Conservation (phyloP, 805 yeast genomes). For the Debaryomyces prosopidis region DNA sequence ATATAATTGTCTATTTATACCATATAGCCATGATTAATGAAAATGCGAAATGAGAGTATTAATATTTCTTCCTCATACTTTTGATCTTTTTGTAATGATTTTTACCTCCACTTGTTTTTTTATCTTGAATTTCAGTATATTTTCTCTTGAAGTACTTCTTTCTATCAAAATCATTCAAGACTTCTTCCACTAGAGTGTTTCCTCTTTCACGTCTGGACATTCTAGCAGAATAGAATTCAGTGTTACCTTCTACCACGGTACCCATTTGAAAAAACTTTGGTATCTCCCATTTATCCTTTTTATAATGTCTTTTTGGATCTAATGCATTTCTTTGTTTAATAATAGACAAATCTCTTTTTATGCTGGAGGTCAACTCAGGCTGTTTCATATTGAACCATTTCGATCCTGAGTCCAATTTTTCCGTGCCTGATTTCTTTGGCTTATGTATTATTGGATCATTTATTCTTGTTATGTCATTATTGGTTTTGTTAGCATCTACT, state of each 20-base stretch:
- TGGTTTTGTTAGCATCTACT: constrained; percentile 7
- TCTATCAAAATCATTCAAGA: constrained; percentile 70
- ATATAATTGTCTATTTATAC: neutral
- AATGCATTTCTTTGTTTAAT: constrained; percentile 85
- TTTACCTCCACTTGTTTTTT: constrained; percentile 63
- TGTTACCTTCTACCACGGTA: constrained; percentile 77
- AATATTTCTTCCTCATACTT: constrained; percentile 57
- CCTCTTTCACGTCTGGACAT: constrained; percentile 73
- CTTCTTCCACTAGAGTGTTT: constrained; percentile 75
- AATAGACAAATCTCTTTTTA: constrained; percentile 75
- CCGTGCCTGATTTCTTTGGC: constrained; percentile 14
- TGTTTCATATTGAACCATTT: constrained; percentile 84
- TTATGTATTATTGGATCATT: constrained; percentile 45
- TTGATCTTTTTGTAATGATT: constrained; percentile 63
- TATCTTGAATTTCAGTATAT: constrained; percentile 74
- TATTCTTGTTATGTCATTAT: constrained; percentile 29
- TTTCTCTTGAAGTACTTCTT: constrained; percentile 81
- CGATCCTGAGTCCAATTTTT: constrained; percentile 43
- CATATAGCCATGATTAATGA: constrained; percentile 2
- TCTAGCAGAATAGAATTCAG: constrained; percentile 73
- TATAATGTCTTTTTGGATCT: constrained; percentile 95
- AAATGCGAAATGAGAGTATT: constrained; percentile 4
- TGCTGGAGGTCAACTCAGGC: constrained; percentile 67
- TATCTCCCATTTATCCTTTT: constrained; percentile 74
- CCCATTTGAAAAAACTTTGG: constrained; percentile 89